Evolutionary conservation across 768 basidiomycete genomes (phyloP).

Genomic region (Udeniomyces megalosporus): DNA sequence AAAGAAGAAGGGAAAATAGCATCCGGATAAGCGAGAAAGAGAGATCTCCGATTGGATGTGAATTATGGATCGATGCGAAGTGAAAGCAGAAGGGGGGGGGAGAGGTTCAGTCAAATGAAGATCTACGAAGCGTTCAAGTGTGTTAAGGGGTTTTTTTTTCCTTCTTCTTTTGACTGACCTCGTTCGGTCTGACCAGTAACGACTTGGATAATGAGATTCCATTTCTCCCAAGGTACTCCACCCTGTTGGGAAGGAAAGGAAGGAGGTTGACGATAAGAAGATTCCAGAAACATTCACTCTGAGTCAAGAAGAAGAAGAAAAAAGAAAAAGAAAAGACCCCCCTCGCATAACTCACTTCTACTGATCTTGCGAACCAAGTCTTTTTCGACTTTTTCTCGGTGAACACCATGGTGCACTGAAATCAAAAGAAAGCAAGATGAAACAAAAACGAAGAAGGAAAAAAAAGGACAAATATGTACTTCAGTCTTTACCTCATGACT

Average conservation of each 20-base stretch:
- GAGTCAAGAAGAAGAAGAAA: not conserved
- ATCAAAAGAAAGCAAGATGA: not conserved
- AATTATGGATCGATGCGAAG: not conserved
- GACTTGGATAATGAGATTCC: not conserved
- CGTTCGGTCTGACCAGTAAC: not conserved
- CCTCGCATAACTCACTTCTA: not conserved
- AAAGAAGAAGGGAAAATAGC: not conserved
- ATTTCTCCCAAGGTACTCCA: slow-evolving; percentile 1
- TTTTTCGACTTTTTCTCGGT: not conserved
- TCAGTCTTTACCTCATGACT: no score
- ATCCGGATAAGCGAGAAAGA: no score
- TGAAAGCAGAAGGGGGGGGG: no score
- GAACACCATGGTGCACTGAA: slow-evolving; percentile 1
- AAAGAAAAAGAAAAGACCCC: not conserved
- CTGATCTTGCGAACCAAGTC: slow-evolving; percentile 7
- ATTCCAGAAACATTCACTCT: no score
- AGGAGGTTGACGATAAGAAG: not conserved
- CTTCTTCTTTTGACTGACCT: not conserved
- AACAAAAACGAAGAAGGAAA: not conserved
- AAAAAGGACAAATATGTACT: no score
- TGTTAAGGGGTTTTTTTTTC: no score
- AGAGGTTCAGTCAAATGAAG: not conserved
- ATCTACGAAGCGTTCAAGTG: not conserved
- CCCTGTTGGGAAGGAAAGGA: not conserved
- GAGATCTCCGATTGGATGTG: no score